Percentiles rank a stretch among this genome's conserved stretches.
These are phyloP conservation scores for Casuarina cunninghamiana DNA, from an alignment of 306 rosid genomes.

Conservation along the genomic window DNA sequence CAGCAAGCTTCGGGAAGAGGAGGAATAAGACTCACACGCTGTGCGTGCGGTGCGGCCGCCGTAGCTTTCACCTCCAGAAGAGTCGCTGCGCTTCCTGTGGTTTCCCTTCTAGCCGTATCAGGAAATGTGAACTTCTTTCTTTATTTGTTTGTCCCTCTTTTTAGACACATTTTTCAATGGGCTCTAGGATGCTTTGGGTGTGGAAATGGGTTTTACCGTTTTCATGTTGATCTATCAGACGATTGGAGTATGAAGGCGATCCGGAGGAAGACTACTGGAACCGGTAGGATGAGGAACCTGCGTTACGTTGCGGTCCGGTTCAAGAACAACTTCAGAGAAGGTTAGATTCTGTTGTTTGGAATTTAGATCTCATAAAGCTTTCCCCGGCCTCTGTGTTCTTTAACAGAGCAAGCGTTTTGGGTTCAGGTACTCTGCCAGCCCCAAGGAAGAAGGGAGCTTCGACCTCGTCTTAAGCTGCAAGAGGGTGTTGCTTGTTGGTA, in stretches of 20 bases:
- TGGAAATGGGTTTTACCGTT: no score
- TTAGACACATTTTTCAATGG: neutral
- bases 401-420: neutral
- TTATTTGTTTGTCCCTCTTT: neutral
- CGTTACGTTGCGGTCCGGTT: constrained; percentile 13
- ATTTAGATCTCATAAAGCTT: neutral
- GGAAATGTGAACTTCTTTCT: constrained; percentile 29
- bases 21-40: constrained; percentile 71
- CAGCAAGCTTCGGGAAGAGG: constrained; percentile 63
- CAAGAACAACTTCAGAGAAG: constrained; percentile 18
- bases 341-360: neutral
- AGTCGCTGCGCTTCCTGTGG: constrained; percentile 60
- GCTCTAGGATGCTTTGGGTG: neutral
- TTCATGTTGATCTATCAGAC: neutral
- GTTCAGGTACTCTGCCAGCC: constrained; percentile 29
- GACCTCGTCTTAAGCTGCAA: constrained; percentile 7
- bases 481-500: neutral
- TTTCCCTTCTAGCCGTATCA: constrained; percentile 53
- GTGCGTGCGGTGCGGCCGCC: constrained; percentile 64
- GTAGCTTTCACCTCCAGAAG: constrained; percentile 68
- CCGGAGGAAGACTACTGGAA: constrained; percentile 17
- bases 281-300: constrained; percentile 22
- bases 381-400: neutral
- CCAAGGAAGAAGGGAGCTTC: constrained; percentile 38
- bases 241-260: constrained; percentile 24